Base-by-base conservation (phyloP, 345 rosid species). In the Chamaenerion angustifolium region DNA sequence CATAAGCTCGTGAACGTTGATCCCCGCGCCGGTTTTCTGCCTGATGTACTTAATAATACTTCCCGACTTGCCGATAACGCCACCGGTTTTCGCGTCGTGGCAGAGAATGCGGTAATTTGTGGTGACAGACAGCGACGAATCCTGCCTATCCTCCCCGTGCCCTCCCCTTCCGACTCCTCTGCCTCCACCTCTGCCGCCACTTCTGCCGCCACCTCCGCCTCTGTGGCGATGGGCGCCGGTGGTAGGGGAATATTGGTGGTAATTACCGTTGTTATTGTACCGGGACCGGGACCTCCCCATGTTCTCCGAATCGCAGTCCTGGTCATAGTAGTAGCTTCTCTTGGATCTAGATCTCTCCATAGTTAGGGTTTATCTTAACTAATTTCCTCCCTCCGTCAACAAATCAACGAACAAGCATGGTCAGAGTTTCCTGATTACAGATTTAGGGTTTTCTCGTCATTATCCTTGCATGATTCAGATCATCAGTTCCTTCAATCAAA, bases 341-440 rank as follows among this genome's bases (percentile, higher is more conserved):
- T 87, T 90, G 37, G 96, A 90, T 90, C 98, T 90, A 54, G 96
- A 83, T 80, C 98, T 80, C 59, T 90, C 98, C 96, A 86, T 84
- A 31, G 51, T 56, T 46, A 46, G 57, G 65, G 66, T 57, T 59
- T 48, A 31, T 37, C 12, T 42, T 14, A 16, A 11, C 17, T 1
- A 42, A 12, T 11, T n/a, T 21, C 25, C 16, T 31, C 18, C 8
- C 23, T 23, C 11, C 43, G 10, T 41, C 46, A 11, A 41, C 12
- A 15, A 14, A 35, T 51, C 25, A 31, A 31, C 16, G 43, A 14
- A 16, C 17, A 17, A 1, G 11, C 12, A 16, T 41, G 9, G 8
- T 49, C 16, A 21, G 12, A 11, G 2, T 23, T 49, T 18, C 37
- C n/a, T 9, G 52, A 49, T 23, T 16, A 13, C 16, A 25, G 12